These are phyloP conservation scores for Passalora sequoiae DNA, from an alignment of 2,329 filamentous ascomycete genomes.

Conservation along the genomic window DNA sequence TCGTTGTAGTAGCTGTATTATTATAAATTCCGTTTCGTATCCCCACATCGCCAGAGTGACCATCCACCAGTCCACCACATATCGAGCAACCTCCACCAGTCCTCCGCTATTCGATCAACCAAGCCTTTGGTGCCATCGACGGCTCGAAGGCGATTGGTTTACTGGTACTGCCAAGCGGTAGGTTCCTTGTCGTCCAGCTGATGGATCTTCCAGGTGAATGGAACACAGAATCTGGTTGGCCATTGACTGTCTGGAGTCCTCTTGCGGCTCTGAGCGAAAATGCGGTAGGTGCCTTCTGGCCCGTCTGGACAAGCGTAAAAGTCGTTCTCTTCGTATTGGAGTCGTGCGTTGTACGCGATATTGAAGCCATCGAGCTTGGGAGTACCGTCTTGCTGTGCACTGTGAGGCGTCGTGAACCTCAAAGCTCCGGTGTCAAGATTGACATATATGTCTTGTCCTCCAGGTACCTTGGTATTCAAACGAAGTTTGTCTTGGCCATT, in stretches of 20 bases:
- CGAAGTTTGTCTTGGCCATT: slow-evolving; percentile 10
- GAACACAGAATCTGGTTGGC: too few relatives aligned
- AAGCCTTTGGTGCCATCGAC: too few relatives aligned
- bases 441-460: slow-evolving; percentile 30
- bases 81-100: too few relatives aligned
- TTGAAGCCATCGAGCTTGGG: neutral
- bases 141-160: too few relatives aligned
- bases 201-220: neutral
- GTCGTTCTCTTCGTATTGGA: neutral
- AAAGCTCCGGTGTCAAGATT: neutral
- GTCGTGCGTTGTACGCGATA: neutral
- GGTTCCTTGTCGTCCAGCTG: neutral
- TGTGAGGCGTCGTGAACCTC: neutral
- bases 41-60: too few relatives aligned
- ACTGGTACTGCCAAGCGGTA: neutral
- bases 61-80: too few relatives aligned
- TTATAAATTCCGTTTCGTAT: too few relatives aligned
- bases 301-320: neutral
- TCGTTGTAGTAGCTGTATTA: too few relatives aligned
- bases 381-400: neutral
- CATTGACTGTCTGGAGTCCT: neutral
- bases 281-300: neutral
- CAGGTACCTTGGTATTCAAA: slow-evolving; percentile 26
- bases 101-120: too few relatives aligned
- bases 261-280: neutral